Evolutionary conservation across 768 basidiomycete species (phyloP).

Genomic region (Suillus clintonianus): DNA sequence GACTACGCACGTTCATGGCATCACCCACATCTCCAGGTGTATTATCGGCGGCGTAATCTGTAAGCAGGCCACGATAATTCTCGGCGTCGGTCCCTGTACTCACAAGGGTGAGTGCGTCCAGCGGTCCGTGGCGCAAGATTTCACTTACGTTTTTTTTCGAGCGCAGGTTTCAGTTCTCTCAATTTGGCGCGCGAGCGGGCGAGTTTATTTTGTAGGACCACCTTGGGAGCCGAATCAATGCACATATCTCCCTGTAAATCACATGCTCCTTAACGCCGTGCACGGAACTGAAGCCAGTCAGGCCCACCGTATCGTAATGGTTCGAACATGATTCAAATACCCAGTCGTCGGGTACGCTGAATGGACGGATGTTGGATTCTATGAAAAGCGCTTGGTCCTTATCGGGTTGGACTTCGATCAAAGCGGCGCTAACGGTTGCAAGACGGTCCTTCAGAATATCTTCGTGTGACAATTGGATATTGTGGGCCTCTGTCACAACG

Average conservation of each 20-base stretch:
- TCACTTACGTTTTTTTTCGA: constrained; percentile 62
- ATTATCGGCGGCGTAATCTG: constrained; percentile 47
- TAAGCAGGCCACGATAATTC: constrained; percentile 47
- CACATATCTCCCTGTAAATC: constrained; percentile 45
- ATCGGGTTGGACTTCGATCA: constrained; percentile 53
- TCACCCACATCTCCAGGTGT: constrained; percentile 55
- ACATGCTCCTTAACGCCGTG: not conserved
- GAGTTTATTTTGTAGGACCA: constrained; percentile 81
- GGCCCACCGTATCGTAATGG: constrained; percentile 75
- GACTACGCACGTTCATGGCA: constrained; percentile 19
- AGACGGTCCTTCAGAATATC: constrained; percentile 57
- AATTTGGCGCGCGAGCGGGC: constrained; percentile 59
- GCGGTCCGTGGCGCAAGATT: constrained; percentile 7
- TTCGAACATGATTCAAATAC: constrained; percentile 71
- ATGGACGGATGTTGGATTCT: constrained; percentile 67
- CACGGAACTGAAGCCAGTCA: not conserved
- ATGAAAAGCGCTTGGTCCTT: constrained; percentile 75
- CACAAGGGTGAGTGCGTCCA: constrained; percentile 8
- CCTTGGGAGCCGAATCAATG: constrained; percentile 69
- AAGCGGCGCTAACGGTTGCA: constrained; percentile 44
- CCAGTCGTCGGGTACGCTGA: constrained; percentile 67
- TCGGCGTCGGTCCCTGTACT: constrained; percentile 55
- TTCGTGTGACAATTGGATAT: constrained; percentile 58
- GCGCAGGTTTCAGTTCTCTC: constrained; percentile 57
- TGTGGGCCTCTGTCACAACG: constrained; percentile 60